These are phyloP conservation scores for Exophiala bonariae DNA, from an alignment of 2,329 filamentous ascomycete species.

Conservation along the genomic window DNA sequence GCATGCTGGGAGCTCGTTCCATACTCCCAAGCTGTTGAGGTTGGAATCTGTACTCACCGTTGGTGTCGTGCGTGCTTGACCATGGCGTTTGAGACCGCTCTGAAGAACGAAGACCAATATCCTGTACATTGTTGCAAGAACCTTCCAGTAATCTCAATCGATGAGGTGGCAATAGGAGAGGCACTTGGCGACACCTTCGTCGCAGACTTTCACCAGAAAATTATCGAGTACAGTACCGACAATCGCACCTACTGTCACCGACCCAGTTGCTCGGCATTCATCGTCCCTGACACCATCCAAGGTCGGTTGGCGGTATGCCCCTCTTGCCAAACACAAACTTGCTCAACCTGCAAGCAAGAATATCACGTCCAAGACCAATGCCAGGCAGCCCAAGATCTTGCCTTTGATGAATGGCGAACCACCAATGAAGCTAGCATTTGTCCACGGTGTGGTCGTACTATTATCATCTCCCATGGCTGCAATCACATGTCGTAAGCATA, in stretches of 20 bases:
- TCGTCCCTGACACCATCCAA: constrained; percentile 37
- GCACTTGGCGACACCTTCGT: constrained; percentile 6
- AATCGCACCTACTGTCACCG: constrained; percentile 55
- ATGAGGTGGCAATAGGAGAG: not conserved
- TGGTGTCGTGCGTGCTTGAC: constrained; percentile 18
- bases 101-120: constrained; percentile 13
- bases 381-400: constrained; percentile 24
- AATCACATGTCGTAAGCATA: constrained; percentile 36
- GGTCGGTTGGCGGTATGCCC: constrained; percentile 42
- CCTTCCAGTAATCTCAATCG: constrained; percentile 1
- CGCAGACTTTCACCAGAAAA: constrained; percentile 43
- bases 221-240: constrained; percentile 49
- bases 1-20: not conserved
- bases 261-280: constrained; percentile 48
- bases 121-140: constrained; percentile 15
- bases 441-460: constrained; percentile 65
- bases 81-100: constrained; percentile 4
- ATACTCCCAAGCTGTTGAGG: not conserved
- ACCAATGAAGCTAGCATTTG: constrained; percentile 74
- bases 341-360: constrained; percentile 50
- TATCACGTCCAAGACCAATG: constrained; percentile 42
- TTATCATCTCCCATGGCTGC: constrained; percentile 34
- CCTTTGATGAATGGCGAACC: constrained; percentile 59
- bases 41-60: constrained; percentile 10
- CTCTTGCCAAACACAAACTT: constrained; percentile 48